Conservation (phyloP, 2,329 filamentous ascomycete species). For the Ceratocystis papillata region DNA sequence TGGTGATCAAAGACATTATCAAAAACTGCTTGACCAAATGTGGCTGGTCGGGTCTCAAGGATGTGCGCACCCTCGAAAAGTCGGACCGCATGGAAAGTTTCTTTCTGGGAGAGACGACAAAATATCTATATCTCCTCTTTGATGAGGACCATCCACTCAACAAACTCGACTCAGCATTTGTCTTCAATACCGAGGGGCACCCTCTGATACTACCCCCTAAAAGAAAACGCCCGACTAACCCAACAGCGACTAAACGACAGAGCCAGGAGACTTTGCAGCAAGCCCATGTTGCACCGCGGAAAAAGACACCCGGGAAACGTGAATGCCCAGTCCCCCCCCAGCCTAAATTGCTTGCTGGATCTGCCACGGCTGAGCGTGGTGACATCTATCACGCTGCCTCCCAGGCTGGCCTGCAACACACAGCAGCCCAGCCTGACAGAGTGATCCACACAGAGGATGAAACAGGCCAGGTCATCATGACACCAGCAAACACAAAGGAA, state of each 20-base stretch:
- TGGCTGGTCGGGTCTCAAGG: slow-evolving; percentile 83
- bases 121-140: slow-evolving; percentile 89
- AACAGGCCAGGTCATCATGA: slow-evolving; percentile 34
- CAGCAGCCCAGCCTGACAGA: slow-evolving; percentile 51
- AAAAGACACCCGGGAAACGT: slow-evolving; percentile 30
- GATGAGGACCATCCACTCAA: slow-evolving; percentile 80
- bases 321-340: slow-evolving; percentile 56
- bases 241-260: background rate
- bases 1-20: slow-evolving; percentile 82
- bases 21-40: slow-evolving; percentile 81
- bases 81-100: slow-evolving; percentile 98
- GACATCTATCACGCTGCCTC: slow-evolving; percentile 86
- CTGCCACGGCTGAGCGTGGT: slow-evolving; percentile 62
- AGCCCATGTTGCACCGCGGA: slow-evolving; percentile 12
- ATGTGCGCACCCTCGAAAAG: slow-evolving; percentile 71
- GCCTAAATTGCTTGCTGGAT: slow-evolving; percentile 57
- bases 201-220: slow-evolving; percentile 66
- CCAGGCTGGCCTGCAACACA: slow-evolving; percentile 68
- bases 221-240: slow-evolving; percentile 12
- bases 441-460: slow-evolving; percentile 38
- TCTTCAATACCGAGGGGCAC: slow-evolving; percentile 94
- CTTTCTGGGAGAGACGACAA: slow-evolving; percentile 90
- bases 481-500: slow-evolving; percentile 40
- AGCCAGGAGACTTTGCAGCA: slow-evolving; percentile 12
- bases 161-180: slow-evolving; percentile 70